Evolutionary conservation across 495 filamentous ascomycete genomes (phyloP).

Genomic region (Alectoria sarmentosa): DNA sequence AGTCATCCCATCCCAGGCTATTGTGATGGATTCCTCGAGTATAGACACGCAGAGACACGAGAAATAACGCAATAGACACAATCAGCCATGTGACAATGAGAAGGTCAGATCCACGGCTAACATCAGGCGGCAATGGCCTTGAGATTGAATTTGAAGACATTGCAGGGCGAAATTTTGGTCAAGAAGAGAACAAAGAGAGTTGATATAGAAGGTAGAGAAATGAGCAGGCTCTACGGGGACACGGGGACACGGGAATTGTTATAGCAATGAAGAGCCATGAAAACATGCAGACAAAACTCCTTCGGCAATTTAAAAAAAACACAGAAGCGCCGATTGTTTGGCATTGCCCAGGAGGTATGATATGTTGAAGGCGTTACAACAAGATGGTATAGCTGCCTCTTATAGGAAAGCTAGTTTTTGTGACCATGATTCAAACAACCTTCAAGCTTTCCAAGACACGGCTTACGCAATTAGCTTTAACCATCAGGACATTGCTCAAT

Average conservation of each 20-base stretch:
- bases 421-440: neutral
- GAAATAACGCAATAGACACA: neutral
- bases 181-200: neutral
- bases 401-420: neutral
- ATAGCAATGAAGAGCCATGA: neutral
- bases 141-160: neutral
- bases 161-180: neutral
- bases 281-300: neutral
- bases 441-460: neutral
- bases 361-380: neutral
- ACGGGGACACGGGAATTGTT: neutral
- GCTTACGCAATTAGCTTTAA: neutral
- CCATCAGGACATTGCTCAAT: neutral
- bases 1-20: slow-evolving; percentile 4
- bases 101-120: neutral
- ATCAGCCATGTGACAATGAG: neutral
- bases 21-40: neutral
- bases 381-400: neutral
- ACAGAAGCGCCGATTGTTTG: neutral
- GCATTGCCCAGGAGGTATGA: neutral
- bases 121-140: neutral
- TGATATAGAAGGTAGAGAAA: neutral
- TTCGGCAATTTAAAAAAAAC: neutral
- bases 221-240: neutral
- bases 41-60: slow-evolving; percentile 1